These are phyloP conservation scores for Colletotrichum neosansevieriae DNA, from an alignment of 2,329 filamentous ascomycete species.

Conservation along the genomic window DNA sequence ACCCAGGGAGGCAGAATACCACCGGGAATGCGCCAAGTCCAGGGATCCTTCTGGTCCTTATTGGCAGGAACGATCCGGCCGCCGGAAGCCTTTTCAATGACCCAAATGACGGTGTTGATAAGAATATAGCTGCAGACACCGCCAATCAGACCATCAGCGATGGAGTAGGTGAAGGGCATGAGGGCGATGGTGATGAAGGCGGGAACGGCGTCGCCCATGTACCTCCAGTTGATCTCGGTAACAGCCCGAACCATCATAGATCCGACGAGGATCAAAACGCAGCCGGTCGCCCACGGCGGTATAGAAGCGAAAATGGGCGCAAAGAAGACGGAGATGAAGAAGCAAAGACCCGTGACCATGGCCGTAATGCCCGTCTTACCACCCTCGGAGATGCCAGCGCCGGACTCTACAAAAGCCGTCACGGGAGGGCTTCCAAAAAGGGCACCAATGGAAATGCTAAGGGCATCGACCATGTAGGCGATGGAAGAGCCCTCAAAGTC, in stretches of 20 bases:
- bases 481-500: constrained; percentile 89
- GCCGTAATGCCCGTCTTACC: constrained; percentile 88
- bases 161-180: constrained; percentile 93
- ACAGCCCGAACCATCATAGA: constrained; percentile 85
- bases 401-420: constrained; percentile 90
- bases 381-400: constrained; percentile 89
- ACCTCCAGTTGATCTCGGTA: constrained; percentile 89
- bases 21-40: constrained; percentile 82
- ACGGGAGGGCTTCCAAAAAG: constrained; percentile 84
- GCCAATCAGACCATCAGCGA: constrained; percentile 86
- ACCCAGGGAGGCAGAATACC: constrained; percentile 83
- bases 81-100: constrained; percentile 73
- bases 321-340: constrained; percentile 90
- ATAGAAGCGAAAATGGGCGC: constrained; percentile 92
- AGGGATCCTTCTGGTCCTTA: constrained; percentile 81
- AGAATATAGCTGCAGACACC: constrained; percentile 82
- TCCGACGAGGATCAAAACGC: constrained; percentile 89
- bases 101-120: constrained; percentile 78
- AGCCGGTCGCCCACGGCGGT: constrained; percentile 89
- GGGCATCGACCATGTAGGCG: constrained; percentile 86
- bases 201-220: constrained; percentile 85
- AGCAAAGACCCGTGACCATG: constrained; percentile 82
- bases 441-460: constrained; percentile 82
- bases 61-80: constrained; percentile 81
- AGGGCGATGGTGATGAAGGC: constrained; percentile 86